Evolutionary conservation across 768 basidiomycete species (phyloP), one percentile per base, ranked within the genome.

Genomic region (Boletus rubroflammeus): DNA sequence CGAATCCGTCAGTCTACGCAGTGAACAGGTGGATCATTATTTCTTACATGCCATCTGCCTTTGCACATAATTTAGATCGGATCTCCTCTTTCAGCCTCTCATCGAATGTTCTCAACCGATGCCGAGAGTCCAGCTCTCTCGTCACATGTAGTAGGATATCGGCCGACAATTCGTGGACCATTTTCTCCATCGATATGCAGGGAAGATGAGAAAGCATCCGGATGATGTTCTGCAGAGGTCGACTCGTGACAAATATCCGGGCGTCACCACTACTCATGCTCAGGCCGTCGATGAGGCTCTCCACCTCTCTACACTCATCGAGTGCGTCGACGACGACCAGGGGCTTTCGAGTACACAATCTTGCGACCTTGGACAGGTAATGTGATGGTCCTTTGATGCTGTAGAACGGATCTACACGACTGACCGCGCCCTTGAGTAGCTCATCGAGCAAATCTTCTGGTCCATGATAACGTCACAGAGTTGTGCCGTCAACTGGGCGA

Each of bases 41-140:
- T 3, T 5, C 64, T 36, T 35, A 67, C 65, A 66, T 66, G 15
- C 65, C 65, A 23, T 62, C 60, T 8, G 64, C 55, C n/a, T 44
- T 53, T 2, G 25, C 23, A 35, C 47, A 54, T 13, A 67, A 23
- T 2, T 19, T 7, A 0, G 23, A 41, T 21, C 17, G 42, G 6
- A 67, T 57, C 2, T 62, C 56, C 3, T 46, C 32, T 14, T 53
- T 59, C 9, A 67, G 5, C 2, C 23, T 13, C 10, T 3, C 19
- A 2, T 53, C 8, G 3, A 62, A 46, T 8, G 8, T 19, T 29
- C 51, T 49, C 36, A 67, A 31, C 6, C 29, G 55, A 25, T 11
- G 5, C 2, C 56, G 57, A 1, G 51, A 55, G 14, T 56, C 39
- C 1, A 67, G 48, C 15, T 61, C 56, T 36, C 38, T 51, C 0